These are phyloP conservation scores for Coccomyxa subellipsoidea DNA, from an alignment of 163 green algal genomes.

Conservation along the genomic window DNA sequence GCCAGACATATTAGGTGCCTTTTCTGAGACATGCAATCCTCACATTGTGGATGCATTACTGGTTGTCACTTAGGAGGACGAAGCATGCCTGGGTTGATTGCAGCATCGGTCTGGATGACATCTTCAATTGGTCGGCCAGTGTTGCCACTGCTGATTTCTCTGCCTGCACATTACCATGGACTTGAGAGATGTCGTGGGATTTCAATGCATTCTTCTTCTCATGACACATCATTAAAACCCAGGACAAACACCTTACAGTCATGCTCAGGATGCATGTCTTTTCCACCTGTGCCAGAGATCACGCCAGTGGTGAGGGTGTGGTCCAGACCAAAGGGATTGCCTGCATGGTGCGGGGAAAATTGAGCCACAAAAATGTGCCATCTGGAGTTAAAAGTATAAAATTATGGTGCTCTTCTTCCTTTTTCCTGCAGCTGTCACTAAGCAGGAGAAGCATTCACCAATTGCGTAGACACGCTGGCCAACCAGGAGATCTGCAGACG, in stretches of 20 bases:
- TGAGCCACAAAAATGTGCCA: neutral
- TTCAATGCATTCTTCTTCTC: too few species aligned
- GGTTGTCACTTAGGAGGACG: neutral
- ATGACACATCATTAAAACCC: too few species aligned
- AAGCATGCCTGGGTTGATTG: conserved; percentile 75
- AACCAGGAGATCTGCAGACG: conserved; percentile 66
- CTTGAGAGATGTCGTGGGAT: too few species aligned
- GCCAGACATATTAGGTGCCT: too few species aligned
- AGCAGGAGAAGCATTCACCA: conserved; percentile 32
- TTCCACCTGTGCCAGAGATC: conserved; percentile 1
- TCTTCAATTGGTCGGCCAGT: conserved; percentile 87
- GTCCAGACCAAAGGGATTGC: conserved; percentile 91
- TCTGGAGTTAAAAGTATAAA: too few species aligned
- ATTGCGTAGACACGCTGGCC: conserved; percentile 92
- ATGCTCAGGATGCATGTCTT: neutral
- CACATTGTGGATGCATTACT: too few species aligned
- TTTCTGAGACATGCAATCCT: too few species aligned
- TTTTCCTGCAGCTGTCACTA: neutral
- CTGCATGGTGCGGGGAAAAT: neutral
- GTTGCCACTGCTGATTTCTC: conserved; percentile 82
- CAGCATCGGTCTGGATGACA: conserved; percentile 94
- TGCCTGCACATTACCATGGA: conserved; percentile 29
- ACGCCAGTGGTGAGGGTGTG: conserved; percentile 83
- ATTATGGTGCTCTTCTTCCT: too few species aligned
- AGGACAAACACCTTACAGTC: too few species aligned